Percentiles rank a stretch among this genome's conserved stretches.
Evolutionary conservation across 768 basidiomycete species (phyloP).

Genomic region (Ramaria rubella): DNA sequence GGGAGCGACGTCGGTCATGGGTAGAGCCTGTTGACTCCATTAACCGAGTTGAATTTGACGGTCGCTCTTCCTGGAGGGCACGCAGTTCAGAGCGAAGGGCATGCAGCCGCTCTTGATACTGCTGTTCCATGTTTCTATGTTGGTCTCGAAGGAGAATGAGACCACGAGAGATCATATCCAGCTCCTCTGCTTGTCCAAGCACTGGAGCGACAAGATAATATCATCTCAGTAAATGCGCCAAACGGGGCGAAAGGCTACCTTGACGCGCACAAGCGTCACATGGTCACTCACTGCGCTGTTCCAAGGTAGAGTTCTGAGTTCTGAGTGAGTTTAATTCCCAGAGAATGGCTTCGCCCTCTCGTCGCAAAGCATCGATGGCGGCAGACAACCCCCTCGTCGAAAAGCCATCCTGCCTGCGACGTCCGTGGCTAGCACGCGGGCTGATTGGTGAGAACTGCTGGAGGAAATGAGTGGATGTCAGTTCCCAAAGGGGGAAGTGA

Average conservation of each 20-base stretch:
- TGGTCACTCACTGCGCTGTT: conserved; percentile 7
- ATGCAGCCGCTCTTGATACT: conserved; percentile 2
- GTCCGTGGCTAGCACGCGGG: neutral
- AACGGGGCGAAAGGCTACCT: neutral
- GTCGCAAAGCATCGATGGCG: conserved; percentile 10
- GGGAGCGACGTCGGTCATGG: conserved; percentile 3
- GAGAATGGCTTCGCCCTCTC: conserved; percentile 6
- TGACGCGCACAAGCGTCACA: neutral
- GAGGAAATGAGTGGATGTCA: neutral
- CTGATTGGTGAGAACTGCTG: neutral
- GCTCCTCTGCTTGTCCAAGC: conserved; percentile 3
- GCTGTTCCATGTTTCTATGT: conserved; percentile 4
- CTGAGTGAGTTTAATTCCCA: conserved; percentile 10
- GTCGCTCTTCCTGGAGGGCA: neutral
- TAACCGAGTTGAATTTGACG: neutral
- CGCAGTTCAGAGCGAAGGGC: conserved; percentile 9
- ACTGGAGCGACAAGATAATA: neutral
- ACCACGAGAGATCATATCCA: conserved; percentile 2
- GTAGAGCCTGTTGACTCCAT: neutral
- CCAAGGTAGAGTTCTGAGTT: conserved; percentile 4
- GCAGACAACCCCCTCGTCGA: conserved; percentile 2
- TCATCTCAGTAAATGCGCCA: neutral
- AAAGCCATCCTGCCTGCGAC: neutral
- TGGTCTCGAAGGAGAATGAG: conserved; percentile 1
- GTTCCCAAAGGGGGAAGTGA: neutral